A percentile compares a stretch with the other conserved stretches of the same genome.
Evolutionary conservation across 2,329 filamentous ascomycete genomes (phyloP).

Genomic region (Ceratocystis lukuohia): DNA sequence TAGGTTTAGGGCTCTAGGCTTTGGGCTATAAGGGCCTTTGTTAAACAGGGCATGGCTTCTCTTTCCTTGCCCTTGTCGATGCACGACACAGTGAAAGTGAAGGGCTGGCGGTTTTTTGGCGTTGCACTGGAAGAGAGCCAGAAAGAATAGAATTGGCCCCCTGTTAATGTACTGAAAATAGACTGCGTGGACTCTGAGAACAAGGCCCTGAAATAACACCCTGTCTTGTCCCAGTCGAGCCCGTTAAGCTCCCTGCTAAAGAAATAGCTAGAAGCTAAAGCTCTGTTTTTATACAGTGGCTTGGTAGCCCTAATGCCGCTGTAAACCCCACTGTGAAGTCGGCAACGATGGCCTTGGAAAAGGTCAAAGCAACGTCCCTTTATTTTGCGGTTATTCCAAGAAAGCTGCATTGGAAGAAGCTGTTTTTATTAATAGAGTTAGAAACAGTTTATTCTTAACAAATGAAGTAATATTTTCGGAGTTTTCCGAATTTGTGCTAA

Average conservation of each 20-base stretch:
- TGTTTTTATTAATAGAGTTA: not conserved
- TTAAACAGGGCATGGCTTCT: too few species aligned
- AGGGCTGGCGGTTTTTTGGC: too few species aligned
- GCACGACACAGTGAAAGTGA: too few species aligned
- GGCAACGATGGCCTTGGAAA: not conserved
- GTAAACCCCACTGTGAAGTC: not conserved
- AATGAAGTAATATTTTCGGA: not conserved
- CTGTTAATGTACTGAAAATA: not conserved
- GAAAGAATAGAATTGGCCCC: not conserved
- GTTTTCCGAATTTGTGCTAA: not conserved
- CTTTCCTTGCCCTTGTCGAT: too few species aligned
- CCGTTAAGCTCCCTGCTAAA: too few species aligned
- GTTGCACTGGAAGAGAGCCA: too few species aligned
- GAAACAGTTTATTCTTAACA: not conserved
- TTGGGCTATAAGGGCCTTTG: too few species aligned
- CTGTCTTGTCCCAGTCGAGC: slow-evolving; percentile 9
- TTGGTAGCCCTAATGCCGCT: not conserved
- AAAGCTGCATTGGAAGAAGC: not conserved
- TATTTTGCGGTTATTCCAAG: not conserved
- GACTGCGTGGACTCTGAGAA: not conserved
- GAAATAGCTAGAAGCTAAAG: too few species aligned
- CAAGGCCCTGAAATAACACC: slow-evolving; percentile 13
- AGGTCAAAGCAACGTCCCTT: not conserved
- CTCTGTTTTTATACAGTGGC: not conserved
- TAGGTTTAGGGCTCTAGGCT: too few species aligned